These are phyloP conservation scores for Phialophora macrospora DNA, from an alignment of 2,329 filamentous ascomycete species.

Conservation along the genomic window DNA sequence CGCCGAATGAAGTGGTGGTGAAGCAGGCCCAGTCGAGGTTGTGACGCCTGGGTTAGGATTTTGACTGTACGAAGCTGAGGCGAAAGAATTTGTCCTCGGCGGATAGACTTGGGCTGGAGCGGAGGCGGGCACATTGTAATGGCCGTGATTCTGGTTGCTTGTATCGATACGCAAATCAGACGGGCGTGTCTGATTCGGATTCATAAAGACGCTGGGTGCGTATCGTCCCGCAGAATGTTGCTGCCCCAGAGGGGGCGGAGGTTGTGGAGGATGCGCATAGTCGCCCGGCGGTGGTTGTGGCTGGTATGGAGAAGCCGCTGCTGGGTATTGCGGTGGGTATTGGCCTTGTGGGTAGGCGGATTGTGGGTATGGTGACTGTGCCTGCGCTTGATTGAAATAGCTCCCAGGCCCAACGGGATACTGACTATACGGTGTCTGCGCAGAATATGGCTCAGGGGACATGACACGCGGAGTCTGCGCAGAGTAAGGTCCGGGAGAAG, in stretches of 20 bases:
- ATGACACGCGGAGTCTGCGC: conserved; percentile 19
- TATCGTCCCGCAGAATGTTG: conserved; percentile 16
- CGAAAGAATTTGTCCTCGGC: conserved; percentile 6
- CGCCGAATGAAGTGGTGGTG: not conserved
- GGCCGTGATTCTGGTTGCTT: conserved; percentile 8
- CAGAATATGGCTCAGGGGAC: conserved; percentile 25
- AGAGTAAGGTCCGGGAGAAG: conserved; percentile 22
- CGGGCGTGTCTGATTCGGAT: conserved; percentile 23
- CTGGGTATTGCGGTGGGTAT: conserved; percentile 20
- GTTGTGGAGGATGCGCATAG: conserved; percentile 21
- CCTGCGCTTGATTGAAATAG: conserved; percentile 14
- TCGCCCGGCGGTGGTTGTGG: conserved; percentile 7
- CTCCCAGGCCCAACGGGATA: conserved; percentile 12
- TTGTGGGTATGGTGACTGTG: conserved; percentile 10
- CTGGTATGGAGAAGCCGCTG: conserved; percentile 20
- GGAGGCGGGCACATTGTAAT: conserved; percentile 18
- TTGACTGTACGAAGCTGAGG: conserved; percentile 8
- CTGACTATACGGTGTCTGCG: conserved; percentile 18
- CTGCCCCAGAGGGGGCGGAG: conserved; percentile 12
- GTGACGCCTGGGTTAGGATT: conserved; percentile 11
- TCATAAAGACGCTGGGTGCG: conserved; percentile 12
- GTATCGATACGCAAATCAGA: conserved; percentile 35
- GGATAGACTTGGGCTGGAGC: conserved; percentile 30
- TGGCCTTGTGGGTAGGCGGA: conserved; percentile 12
- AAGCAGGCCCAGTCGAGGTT: not conserved